Evolutionary conservation across 768 basidiomycete species (phyloP), one percentile per base, ranked within the genome.

Genomic region (Daedaleopsis nitida): DNA sequence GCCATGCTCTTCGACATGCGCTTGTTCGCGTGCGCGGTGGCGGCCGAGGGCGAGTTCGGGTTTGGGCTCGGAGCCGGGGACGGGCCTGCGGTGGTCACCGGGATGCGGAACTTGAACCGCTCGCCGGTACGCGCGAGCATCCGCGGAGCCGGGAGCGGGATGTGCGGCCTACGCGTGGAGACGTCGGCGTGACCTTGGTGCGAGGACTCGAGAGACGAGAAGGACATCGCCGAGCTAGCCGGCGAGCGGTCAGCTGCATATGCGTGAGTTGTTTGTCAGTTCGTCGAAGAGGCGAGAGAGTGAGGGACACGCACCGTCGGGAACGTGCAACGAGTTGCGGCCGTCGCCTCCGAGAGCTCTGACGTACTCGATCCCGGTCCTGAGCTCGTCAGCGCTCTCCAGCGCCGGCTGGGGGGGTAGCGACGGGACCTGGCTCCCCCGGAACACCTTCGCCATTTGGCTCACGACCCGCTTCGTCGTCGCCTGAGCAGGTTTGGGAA

Each of bases 311-410:
- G 70, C 71, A 55, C 70, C 47, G 14, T 54, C 53, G 53, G 59
- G 39, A 38, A 55, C 65, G 38, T 38, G 34, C n/a, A 62, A 56
- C 17, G 58, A 39, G 27, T 58, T 63, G 14, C 62, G 61, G 49
- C 70, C 64, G 37, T 88, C 85, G 38, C 79, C 86, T 21, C 88
- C 90, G 58, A 91, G 77, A 14, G 87, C 82, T 53, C 83, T 83
- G 42, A 91, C 86, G 66, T 90, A 91, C 65, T 85, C 86, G 64
- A 89, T 79, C 8, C 88, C 87, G 70, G 88, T 83, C 27, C 79
- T 77, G 24, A 92, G 79, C 53, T 89, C 90, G 69, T 91, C 90
- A 27, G 76, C 78, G 67, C 82, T 84, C 42, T 72, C 75, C 27
- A 55, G 51, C 65, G 71, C 60, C 74, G 76, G 49, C 70, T 76